Percentiles rank a stretch among this genome's conserved stretches.
These are phyloP conservation scores for Gossypium ekmanianum DNA, from an alignment of 345 rosid genomes.

Conservation along the genomic window DNA sequence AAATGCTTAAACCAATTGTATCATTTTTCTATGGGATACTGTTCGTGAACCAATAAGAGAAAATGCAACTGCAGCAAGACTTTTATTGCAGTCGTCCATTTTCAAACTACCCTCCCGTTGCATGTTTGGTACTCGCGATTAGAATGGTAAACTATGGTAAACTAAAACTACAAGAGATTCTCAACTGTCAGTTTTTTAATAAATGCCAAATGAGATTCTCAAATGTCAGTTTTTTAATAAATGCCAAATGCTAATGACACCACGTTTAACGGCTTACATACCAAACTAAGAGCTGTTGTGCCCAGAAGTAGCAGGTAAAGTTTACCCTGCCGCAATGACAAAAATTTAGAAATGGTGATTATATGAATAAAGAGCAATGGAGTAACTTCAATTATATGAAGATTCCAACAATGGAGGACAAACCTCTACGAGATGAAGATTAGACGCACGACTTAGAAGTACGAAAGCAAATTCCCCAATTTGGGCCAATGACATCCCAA, in stretches of 20 bases:
- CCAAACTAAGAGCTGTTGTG: constrained; percentile 81
- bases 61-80: not conserved
- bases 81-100: not conserved
- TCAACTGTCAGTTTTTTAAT: not conserved
- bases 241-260: not conserved
- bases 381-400: not conserved
- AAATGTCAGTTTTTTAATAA: not conserved
- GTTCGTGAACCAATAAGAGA: not conserved
- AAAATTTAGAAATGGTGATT: not conserved
- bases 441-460: constrained; percentile 94
- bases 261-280: constrained; percentile 22
- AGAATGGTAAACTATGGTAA: not conserved
- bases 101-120: not conserved
- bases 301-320: constrained; percentile 88
- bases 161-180: not conserved
- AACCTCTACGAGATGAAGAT: constrained; percentile 94
- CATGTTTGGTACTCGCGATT: not conserved
- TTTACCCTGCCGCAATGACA: constrained; percentile 55
- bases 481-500: constrained; percentile 89
- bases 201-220: not conserved
- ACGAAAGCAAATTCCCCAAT: constrained; percentile 98
- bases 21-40: not conserved
- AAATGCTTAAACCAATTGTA: not conserved
- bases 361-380: not conserved
- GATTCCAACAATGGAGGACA: constrained; percentile 15